Conservation (phyloP, 2,329 filamentous ascomycete species). For the Pseudocercospora crystallina region DNA sequence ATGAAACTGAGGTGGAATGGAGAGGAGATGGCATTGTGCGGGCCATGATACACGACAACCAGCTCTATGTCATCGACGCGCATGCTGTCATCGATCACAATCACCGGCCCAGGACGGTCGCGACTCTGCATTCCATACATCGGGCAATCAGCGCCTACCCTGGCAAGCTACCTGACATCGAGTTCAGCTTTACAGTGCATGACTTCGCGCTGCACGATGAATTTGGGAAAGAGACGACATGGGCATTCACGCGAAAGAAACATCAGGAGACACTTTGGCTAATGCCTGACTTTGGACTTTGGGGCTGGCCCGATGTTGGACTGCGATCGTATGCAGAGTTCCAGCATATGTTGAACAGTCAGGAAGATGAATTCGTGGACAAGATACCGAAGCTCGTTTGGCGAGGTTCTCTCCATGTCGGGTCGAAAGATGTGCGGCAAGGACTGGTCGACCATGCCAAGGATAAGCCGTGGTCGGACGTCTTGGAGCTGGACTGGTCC, state of each 20-base stretch:
- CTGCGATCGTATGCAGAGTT: constrained; percentile 21
- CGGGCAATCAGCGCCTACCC: constrained; percentile 45
- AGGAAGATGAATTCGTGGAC: constrained; percentile 23
- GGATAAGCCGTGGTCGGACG: constrained; percentile 39
- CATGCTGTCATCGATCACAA: constrained; percentile 27
- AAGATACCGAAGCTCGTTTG: constrained; percentile 31
- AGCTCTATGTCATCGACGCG: constrained; percentile 30
- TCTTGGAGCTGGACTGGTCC: constrained; percentile 31
- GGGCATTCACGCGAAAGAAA: constrained; percentile 27
- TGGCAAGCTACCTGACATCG: constrained; percentile 45
- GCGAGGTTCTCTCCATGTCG: constrained; percentile 31
- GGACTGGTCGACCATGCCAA: constrained; percentile 32
- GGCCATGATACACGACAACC: constrained; percentile 31
- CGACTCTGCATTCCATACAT: constrained; percentile 47
- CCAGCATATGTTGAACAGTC: constrained; percentile 21
- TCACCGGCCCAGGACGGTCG: constrained; percentile 29
- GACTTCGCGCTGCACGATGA: constrained; percentile 36
- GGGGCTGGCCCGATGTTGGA: constrained; percentile 50
- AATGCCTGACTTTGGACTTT: constrained; percentile 55
- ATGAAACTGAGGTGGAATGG: constrained; percentile 27
- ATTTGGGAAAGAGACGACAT: constrained; percentile 25
- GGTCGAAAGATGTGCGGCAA: constrained; percentile 30
- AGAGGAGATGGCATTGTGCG: constrained; percentile 28
- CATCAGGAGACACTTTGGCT: constrained; percentile 47
- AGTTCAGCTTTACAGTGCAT: constrained; percentile 47